Base-by-base conservation (phyloP, 2,329 filamentous ascomycete genomes). In the Cercospora brassicicola region DNA sequence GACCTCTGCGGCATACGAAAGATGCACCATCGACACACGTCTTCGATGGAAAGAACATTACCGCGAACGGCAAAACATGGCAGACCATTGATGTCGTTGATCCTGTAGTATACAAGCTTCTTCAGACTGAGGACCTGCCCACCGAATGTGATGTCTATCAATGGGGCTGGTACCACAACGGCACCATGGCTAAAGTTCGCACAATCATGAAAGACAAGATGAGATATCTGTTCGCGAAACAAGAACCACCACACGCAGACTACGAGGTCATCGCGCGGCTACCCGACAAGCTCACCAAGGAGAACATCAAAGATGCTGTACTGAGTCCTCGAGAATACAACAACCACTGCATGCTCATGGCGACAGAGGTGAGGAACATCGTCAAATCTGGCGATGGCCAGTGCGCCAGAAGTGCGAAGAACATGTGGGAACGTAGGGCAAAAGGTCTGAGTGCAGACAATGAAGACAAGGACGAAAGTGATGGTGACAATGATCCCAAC, bases 21-120 rank as follows among this genome's bases (percentile, higher is more conserved):
- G 69, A 72, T 36, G 72, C 78, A 9, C 81, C 81, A 55, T 80
- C 79, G 79, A 89, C 85, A 63, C 94, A 98, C 78, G 83, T 94
- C 1, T 98, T 97, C 79, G 92, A 96, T 69, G 94, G 94, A 57
- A 84, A 88, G 67, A 86, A 85, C 2, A 88, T 94, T 64, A 88
- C 88, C 15, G 86, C 87, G 1, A 93, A 97, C 75, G 93, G 93
- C 45, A 95, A 95, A 75, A 90, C 95, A 60, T 99, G 93, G 91
- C 95, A 98, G 82, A 87, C 96, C 28, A 96, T 93, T 81, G 95
- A 99, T 78, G 90, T 98, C 64, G 90, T 88, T 0, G 94, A 98
- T 74, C 91, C 93, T 0, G 76, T 94, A 0, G 83, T 98, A 1
- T 82, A 83, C 0, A 79, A 83, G 10, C 81, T 97, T 2, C 84